These are phyloP conservation scores for Raphanus hybrid DNA, from an alignment of 441 rosid species.

Conservation along the genomic window DNA sequence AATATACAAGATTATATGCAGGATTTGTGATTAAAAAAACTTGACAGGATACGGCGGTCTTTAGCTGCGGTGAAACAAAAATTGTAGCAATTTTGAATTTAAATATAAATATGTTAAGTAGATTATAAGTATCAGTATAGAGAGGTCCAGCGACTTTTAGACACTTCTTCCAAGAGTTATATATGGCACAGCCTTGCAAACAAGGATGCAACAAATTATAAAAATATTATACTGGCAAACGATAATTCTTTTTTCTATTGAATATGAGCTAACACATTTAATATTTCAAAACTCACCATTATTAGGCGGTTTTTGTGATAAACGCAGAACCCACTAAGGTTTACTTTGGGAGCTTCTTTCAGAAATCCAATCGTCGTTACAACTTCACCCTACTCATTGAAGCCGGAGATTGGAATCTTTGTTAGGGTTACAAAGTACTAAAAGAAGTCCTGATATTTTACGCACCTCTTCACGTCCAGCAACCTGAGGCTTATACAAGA, in stretches of 20 bases:
- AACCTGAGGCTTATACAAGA: slow-evolving; percentile 81
- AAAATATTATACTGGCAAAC: slow-evolving; percentile 7
- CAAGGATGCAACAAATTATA: slow-evolving; percentile 1
- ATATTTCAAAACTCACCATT: slow-evolving; percentile 54
- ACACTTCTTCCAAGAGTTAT: neutral
- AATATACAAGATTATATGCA: slow-evolving; percentile 1
- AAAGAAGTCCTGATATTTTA: slow-evolving; percentile 20
- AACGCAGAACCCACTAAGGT: slow-evolving; percentile 82
- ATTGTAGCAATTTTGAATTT: neutral
- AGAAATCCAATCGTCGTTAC: slow-evolving; percentile 92
- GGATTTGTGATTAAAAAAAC: slow-evolving; percentile 10
- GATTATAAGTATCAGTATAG: neutral
- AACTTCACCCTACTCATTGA: slow-evolving; percentile 65
- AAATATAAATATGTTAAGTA: neutral
- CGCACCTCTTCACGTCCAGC: slow-evolving; percentile 70
- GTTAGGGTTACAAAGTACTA: slow-evolving; percentile 1
- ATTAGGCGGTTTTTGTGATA: slow-evolving; percentile 95
- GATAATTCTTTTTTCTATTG: neutral
- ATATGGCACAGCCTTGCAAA: neutral
- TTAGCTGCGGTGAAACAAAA: neutral
- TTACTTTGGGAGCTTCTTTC: slow-evolving; percentile 85
- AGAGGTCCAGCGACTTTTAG: slow-evolving; percentile 9
- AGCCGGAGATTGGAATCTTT: slow-evolving; percentile 22
- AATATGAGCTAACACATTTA: slow-evolving; percentile 22
- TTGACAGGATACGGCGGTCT: slow-evolving; percentile 25